Evolutionary conservation across 108 stramenopile genomes (phyloP).

Genomic region (Pseudonitzschia multistriata): DNA sequence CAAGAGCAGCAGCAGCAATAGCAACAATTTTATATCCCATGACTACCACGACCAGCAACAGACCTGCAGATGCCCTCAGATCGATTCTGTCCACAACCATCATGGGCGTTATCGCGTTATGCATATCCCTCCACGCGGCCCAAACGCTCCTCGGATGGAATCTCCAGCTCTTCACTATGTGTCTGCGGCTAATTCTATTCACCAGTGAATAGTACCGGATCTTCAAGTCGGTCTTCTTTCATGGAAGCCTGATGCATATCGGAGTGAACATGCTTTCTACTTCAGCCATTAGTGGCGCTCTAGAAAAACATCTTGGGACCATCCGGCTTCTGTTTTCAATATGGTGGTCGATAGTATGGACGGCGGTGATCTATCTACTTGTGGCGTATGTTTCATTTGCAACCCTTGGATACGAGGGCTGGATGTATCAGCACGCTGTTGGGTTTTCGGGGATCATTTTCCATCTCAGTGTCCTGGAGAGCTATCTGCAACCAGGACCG

Average conservation of each 20-base stretch:
- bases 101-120: not conserved
- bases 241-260: conserved; percentile 87
- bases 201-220: conserved; percentile 70
- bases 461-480: conserved; percentile 77
- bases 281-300: conserved; percentile 47
- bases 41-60: not conserved
- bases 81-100: not conserved
- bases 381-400: conserved; percentile 45
- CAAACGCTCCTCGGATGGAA: conserved; percentile 48
- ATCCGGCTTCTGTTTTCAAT: conserved; percentile 47
- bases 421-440: conserved; percentile 66
- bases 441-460: conserved; percentile 87
- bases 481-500: conserved; percentile 38
- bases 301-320: conserved; percentile 79
- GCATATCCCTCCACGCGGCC: conserved; percentile 31
- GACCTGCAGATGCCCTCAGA: conserved; percentile 5
- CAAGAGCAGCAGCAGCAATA: no score
- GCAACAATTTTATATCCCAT: no score
- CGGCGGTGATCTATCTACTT: conserved; percentile 50
- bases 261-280: conserved; percentile 90
- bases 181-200: conserved; percentile 59
- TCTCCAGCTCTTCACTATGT: conserved; percentile 61
- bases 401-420: conserved; percentile 42
- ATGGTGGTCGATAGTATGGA: conserved; percentile 59
- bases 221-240: conserved; percentile 72